Conservation (phyloP, 2,329 filamentous ascomycete genomes). For the Beauveria caledonica region DNA sequence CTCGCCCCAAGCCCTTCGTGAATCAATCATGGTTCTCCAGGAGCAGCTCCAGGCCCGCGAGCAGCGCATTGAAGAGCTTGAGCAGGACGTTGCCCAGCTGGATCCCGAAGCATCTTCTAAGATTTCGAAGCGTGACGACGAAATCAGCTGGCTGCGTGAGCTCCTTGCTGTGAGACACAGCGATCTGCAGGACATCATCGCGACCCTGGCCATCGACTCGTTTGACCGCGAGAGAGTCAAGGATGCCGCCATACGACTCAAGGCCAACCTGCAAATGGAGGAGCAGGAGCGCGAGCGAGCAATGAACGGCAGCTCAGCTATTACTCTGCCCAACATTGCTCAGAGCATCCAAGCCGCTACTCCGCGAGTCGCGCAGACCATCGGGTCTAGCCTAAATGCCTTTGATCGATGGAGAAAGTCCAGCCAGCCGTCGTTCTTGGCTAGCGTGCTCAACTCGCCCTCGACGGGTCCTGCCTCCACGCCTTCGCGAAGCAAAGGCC, state of each 20-base stretch:
- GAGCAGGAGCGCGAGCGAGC: conserved; percentile 88
- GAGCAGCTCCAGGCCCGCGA: conserved; percentile 95
- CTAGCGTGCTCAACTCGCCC: conserved; percentile 39
- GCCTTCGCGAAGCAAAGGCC: conserved; percentile 49
- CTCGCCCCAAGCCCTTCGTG: conserved; percentile 86
- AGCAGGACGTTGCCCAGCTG: conserved; percentile 57
- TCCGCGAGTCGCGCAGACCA: conserved; percentile 74
- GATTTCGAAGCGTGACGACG: conserved; percentile 84
- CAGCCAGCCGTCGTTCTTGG: conserved; percentile 43
- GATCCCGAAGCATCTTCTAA: conserved; percentile 74
- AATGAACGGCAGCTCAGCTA: conserved; percentile 58
- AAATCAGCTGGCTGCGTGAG: conserved; percentile 92
- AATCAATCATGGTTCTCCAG: conserved; percentile 93
- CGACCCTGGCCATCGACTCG: conserved; percentile 61
- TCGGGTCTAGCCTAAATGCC: conserved; percentile 75
- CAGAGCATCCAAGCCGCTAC: conserved; percentile 70
- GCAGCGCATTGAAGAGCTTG: conserved; percentile 77
- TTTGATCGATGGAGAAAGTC: conserved; percentile 89
- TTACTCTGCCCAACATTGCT: conserved; percentile 66
- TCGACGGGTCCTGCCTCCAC: conserved; percentile 38
- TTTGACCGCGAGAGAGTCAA: conserved; percentile 75
- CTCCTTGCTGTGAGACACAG: conserved; percentile 83
- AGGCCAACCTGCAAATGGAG: conserved; percentile 95
- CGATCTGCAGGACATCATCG: conserved; percentile 87
- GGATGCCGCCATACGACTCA: conserved; percentile 86